Percentiles rank a stretch among this genome's conserved stretches.
Evolutionary conservation across 1,139 yeast genomes (phyloP).

Genomic region (Zygotorulaspora mrakii): DNA sequence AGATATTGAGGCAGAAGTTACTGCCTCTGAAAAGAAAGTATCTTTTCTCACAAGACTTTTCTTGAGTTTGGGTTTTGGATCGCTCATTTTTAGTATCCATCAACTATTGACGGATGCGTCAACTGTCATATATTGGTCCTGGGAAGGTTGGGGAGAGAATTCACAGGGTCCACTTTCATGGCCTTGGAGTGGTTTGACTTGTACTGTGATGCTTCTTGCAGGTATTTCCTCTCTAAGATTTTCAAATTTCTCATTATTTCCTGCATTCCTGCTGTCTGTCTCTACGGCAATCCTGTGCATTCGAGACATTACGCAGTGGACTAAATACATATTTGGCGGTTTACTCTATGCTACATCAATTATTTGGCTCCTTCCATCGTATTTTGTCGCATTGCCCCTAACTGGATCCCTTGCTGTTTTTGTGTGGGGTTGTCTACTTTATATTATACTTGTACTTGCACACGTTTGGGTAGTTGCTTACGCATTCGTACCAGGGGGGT

Average conservation of each 20-base stretch:
- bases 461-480: constrained; percentile 98
- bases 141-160: constrained; percentile 86
- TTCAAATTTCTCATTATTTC: constrained; percentile 29
- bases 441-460: constrained; percentile 60
- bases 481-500: constrained; percentile 96
- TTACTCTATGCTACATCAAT: constrained; percentile 60
- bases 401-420: constrained; percentile 57
- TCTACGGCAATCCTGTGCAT: constrained; percentile 38
- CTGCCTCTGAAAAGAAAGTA: neutral
- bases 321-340: constrained; percentile 74
- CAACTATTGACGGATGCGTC: constrained; percentile 81
- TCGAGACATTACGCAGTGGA: constrained; percentile 54
- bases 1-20: neutral
- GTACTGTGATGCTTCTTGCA: constrained; percentile 59
- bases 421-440: constrained; percentile 53
- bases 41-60: constrained; percentile 21
- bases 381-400: constrained; percentile 56
- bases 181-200: constrained; percentile 76
- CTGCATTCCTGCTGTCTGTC: constrained; percentile 42
- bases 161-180: constrained; percentile 75
- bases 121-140: constrained; percentile 81
- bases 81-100: constrained; percentile 66
- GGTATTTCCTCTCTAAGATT: constrained; percentile 38
- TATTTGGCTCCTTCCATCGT: constrained; percentile 58
- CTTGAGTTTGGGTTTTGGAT: constrained; percentile 65